Percentiles rank a stretch among this genome's conserved stretches.
Conservation (phyloP, 1,139 yeast species). For the Kodamaea alishanica region DNA sequence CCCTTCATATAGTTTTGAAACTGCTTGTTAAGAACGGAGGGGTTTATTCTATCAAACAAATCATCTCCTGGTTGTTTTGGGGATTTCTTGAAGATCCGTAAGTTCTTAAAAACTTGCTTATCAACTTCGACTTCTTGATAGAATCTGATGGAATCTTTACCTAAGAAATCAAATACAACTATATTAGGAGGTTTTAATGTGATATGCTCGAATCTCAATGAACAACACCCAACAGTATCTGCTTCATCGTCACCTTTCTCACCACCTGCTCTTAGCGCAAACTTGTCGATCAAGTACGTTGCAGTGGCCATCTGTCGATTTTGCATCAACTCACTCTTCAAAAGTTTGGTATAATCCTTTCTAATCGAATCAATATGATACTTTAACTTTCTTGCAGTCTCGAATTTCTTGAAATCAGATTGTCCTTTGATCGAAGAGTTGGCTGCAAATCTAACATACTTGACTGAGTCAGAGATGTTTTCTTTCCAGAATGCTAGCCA, state of each 20-base stretch:
- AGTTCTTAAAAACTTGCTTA: slow-evolving; percentile 81
- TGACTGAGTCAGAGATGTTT: slow-evolving; percentile 76
- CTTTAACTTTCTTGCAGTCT: slow-evolving; percentile 83
- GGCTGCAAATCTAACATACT: slow-evolving; percentile 89
- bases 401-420: slow-evolving; percentile 87
- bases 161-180: slow-evolving; percentile 90
- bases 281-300: slow-evolving; percentile 86
- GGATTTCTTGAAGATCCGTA: slow-evolving; percentile 77
- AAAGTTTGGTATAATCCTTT: slow-evolving; percentile 63
- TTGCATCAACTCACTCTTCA: slow-evolving; percentile 75
- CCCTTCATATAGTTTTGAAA: slow-evolving; percentile 91
- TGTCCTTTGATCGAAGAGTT: slow-evolving; percentile 88
- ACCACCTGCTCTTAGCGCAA: slow-evolving; percentile 97
- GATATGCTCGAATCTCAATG: slow-evolving; percentile 84
- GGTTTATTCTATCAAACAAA: slow-evolving; percentile 85
- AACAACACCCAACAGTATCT: slow-evolving; percentile 97
- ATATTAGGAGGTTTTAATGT: slow-evolving; percentile 81
- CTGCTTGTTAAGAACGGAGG: slow-evolving; percentile 77
- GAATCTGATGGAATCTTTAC: slow-evolving; percentile 92
- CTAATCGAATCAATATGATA: slow-evolving; percentile 70
- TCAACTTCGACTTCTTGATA: slow-evolving; percentile 93
- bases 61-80: slow-evolving; percentile 93
- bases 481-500: slow-evolving; percentile 99
- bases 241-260: slow-evolving; percentile 97
- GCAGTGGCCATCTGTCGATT: slow-evolving; percentile 94